phyloP scores from a whole-genome alignment of 1,139 yeast genomes.

The Blastobotrys illinoisensis region DNA sequence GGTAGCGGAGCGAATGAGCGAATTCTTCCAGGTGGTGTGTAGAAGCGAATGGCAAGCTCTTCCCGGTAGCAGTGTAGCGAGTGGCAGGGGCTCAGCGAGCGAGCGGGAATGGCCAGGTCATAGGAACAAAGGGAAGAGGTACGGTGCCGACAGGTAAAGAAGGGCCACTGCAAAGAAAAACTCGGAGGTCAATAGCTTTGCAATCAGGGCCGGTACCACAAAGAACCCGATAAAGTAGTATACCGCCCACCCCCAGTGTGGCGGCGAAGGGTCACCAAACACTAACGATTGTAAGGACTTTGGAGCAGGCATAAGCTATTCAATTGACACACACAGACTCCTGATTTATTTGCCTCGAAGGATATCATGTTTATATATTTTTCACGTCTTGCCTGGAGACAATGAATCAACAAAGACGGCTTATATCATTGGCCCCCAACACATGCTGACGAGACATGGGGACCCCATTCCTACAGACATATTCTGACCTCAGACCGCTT shows the following conservation, averaged over 20 bases:
- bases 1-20: too few species aligned
- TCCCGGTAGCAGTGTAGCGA: not conserved
- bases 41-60: too few species aligned
- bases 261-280: not conserved
- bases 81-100: not conserved
- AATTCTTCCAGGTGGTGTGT: too few species aligned
- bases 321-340: not conserved
- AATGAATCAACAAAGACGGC: not conserved
- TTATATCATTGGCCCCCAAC: not conserved
- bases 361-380: not conserved
- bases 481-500: not conserved
- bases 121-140: not conserved
- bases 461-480: too few species aligned
- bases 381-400: not conserved
- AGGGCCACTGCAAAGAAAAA: not conserved
- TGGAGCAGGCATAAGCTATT: not conserved
- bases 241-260: not conserved
- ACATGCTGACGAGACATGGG: not conserved
- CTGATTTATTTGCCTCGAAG: not conserved
- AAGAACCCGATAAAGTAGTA: not conserved
- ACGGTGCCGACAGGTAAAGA: not conserved
- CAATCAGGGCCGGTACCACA: not conserved
- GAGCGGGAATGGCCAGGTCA: not conserved
- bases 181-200: not conserved
- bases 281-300: not conserved